Evolutionary conservation across 331 rosid species (phyloP), one percentile per base, ranked within the genome.

Genomic region (Pyrus hybrid): DNA sequence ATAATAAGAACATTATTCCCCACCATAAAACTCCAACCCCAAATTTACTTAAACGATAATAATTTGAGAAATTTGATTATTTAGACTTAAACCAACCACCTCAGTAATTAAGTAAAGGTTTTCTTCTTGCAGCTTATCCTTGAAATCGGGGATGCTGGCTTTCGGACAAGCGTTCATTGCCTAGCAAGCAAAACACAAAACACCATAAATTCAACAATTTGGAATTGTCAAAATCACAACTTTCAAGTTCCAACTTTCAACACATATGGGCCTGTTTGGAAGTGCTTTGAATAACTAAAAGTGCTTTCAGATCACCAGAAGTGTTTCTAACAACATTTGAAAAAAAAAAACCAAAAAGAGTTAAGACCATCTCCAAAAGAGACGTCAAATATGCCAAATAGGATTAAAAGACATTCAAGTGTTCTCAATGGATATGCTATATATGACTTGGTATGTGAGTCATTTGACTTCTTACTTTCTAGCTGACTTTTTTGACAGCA

Each of bases 61-160:
- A 69, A 60, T 76, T 41, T 11, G 13, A 41, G 13, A 9, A 41
- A 41, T 41, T 41, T 41, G 47, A 41, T 41, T 41, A 11, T 41
- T 41, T 41, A 41, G 47, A 41, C 47, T 41, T 41, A 41, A 41
- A 41, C 14, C 47, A 41, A 41, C 5, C 70, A 88, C 99, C 97
- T 94, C 97, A 13, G 89, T 87, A 32, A 71, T 85, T 80, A 94
- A 83, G 76, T 87, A 87, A 25, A 88, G 78, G 41, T 89, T 90
- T 81, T 92, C 99, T 89, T 94, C 96, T 13, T 78, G 83, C 16
- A 94, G 90, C 51, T 63, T 85, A n/a, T 86, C 92, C 64, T 87
- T 79, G 23, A 90, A 70, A 65, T 85, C 83, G n/a, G 63, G 75
- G 20, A 79, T 65, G 35, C 83, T 77, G 13, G 72, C 82, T 85